Conservation (phyloP, 2,329 filamentous ascomycete genomes). For the Blastomyces percursus region DNA sequence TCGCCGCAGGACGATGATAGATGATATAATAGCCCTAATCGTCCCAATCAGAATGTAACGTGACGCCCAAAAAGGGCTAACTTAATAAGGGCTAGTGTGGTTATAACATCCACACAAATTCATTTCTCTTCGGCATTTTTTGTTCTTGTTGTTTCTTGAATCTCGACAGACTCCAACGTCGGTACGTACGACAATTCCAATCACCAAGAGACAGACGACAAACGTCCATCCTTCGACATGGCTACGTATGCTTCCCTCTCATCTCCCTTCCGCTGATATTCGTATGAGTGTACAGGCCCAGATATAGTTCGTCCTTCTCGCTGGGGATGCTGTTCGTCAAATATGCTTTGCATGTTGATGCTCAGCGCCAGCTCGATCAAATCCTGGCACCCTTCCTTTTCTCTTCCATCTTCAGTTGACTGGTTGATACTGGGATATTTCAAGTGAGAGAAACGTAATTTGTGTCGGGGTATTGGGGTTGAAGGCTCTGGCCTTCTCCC, state of each 20-base stretch:
- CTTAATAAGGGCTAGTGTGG: conserved; percentile 17
- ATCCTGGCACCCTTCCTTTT: conserved; percentile 39
- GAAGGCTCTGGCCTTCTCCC: conserved; percentile 59
- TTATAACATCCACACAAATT: conserved; percentile 26
- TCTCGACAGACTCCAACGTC: conserved; percentile 13
- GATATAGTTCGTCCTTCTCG: conserved; percentile 73
- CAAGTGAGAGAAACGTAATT: conserved; percentile 24
- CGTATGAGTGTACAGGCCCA: conserved; percentile 43
- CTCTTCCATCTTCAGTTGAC: conserved; percentile 15
- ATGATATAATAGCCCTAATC: conserved; percentile 21
- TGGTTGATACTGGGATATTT: conserved; percentile 5
- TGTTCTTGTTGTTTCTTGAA: conserved; percentile 18
- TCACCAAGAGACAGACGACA: conserved; percentile 26
- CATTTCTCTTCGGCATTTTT: conserved; percentile 14
- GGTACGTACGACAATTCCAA: conserved; percentile 27
- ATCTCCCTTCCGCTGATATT: conserved; percentile 26
- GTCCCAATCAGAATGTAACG: conserved; percentile 14
- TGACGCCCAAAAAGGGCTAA: conserved; percentile 3
- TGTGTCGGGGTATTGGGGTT: conserved; percentile 62
- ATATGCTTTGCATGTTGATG: conserved; percentile 21
- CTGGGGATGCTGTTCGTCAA: conserved; percentile 46
- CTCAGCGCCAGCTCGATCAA: conserved; percentile 66
- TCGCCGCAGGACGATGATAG: not conserved
- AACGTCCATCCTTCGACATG: conserved; percentile 44
- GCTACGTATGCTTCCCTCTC: conserved; percentile 48